Conservation (phyloP, 352 stramenopile genomes). For the Phytophthora megakarya region DNA sequence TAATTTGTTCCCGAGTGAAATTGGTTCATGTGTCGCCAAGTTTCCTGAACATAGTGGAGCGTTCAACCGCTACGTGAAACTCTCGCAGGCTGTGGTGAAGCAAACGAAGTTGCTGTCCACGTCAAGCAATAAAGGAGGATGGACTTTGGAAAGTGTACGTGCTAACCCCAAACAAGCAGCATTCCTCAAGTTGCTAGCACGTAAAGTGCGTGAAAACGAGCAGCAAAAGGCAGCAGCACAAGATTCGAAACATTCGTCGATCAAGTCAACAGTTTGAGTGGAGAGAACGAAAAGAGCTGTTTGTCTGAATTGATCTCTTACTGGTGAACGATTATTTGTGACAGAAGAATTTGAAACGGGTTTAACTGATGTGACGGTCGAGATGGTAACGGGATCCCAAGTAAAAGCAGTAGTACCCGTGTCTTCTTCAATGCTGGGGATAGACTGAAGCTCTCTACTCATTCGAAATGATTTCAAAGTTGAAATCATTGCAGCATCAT, state of each 20-base stretch:
- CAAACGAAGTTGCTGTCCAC: constrained; percentile 39
- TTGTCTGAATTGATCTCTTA: not conserved
- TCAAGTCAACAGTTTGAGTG: constrained; percentile 8
- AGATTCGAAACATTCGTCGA: not conserved
- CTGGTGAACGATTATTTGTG: not conserved
- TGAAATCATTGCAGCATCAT: too few relatives aligned
- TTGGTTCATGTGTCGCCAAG: constrained; percentile 59
- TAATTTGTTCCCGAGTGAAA: constrained; percentile 73
- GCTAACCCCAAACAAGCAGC: constrained; percentile 68
- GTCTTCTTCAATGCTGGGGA: too few relatives aligned
- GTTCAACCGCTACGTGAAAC: constrained; percentile 79
- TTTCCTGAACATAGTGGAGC: constrained; percentile 71
- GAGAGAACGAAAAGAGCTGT: not conserved
- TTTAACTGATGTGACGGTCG: too few relatives aligned
- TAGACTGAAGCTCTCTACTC: constrained; percentile 13
- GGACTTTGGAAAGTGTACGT: constrained; percentile 60
- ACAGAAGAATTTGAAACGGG: too few relatives aligned
- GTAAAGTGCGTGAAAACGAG: constrained; percentile 61
- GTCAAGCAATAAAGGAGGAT: constrained; percentile 25
- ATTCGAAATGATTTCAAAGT: too few relatives aligned
- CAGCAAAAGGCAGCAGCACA: constrained; percentile 1
- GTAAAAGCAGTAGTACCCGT: not conserved
- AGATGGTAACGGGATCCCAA: too few relatives aligned
- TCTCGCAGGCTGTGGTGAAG: constrained; percentile 64
- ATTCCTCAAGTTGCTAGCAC: constrained; percentile 64